phyloP scores from a whole-genome alignment of 2,329 filamentous ascomycete genomes.

The Trichothecium roseum region DNA sequence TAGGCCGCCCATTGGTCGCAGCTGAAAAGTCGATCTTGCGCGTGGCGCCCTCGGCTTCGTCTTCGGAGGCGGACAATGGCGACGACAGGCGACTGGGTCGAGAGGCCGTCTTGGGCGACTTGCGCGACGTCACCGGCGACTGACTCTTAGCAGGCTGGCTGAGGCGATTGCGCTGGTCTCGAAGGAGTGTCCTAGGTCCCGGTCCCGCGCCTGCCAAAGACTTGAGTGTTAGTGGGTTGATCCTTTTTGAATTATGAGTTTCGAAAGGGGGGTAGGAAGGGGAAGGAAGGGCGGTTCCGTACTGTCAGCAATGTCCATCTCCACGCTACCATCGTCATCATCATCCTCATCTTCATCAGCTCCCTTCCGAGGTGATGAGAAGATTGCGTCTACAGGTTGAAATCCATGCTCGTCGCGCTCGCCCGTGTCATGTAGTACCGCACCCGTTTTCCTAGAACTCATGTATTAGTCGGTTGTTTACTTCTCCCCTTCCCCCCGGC shows the following conservation, averaged over 20 bases:
- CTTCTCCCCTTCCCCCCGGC: too few species aligned
- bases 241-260: neutral
- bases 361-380: constrained; percentile 69
- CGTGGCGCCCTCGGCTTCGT: constrained; percentile 31
- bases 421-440: constrained; percentile 67
- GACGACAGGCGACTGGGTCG: constrained; percentile 36
- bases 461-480: too few species aligned
- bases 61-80: constrained; percentile 23
- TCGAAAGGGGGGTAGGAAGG: neutral
- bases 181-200: constrained; percentile 42
- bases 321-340: constrained; percentile 27
- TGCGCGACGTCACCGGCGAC: constrained; percentile 52
- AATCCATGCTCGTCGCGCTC: constrained; percentile 85
- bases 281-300: constrained; percentile 15
- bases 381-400: constrained; percentile 76
- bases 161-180: constrained; percentile 38
- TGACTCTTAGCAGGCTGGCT: constrained; percentile 35
- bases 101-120: constrained; percentile 52
- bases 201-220: constrained; percentile 36
- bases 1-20: constrained; percentile 1
- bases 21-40: constrained; percentile 42
- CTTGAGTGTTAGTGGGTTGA: constrained; percentile 8
- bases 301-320: constrained; percentile 45
- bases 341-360: constrained; percentile 8
- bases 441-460: constrained; percentile 71